These are phyloP conservation scores for Themeda triandra DNA, from an alignment of 176 grass and related monocot genomes.

Conservation along the genomic window DNA sequence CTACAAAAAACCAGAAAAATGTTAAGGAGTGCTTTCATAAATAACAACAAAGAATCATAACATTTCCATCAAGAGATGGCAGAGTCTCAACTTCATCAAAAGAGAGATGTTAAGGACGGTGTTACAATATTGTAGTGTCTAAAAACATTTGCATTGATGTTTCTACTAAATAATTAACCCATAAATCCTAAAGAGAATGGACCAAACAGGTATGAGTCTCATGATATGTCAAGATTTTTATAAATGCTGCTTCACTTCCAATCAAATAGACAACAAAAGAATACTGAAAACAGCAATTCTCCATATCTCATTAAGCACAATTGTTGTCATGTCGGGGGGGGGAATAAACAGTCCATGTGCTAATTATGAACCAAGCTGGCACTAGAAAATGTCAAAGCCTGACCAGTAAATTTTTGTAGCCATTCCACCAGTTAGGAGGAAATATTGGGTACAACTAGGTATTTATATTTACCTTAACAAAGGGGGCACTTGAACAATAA, in stretches of 20 bases:
- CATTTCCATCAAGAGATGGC: neutral
- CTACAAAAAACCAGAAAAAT: conserved; percentile 39
- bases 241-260: neutral
- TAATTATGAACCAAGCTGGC: neutral
- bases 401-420: neutral
- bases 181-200: neutral
- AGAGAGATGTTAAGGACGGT: neutral
- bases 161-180: neutral
- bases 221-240: neutral
- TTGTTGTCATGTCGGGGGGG: neutral
- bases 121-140: neutral
- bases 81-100: conserved; percentile 26
- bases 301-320: neutral
- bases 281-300: neutral
- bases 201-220: neutral
- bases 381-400: neutral
- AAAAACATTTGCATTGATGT: neutral
- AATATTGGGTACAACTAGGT: neutral
- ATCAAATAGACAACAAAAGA: conserved; percentile 3
- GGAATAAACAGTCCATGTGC: neutral
- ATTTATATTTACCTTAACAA: conserved; percentile 72
- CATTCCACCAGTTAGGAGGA: neutral
- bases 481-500: conserved; percentile 87
- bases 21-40: conserved; percentile 12
- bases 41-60: neutral